Conservation (phyloP, 305 asterid species). For the Rubia tinctorum region DNA sequence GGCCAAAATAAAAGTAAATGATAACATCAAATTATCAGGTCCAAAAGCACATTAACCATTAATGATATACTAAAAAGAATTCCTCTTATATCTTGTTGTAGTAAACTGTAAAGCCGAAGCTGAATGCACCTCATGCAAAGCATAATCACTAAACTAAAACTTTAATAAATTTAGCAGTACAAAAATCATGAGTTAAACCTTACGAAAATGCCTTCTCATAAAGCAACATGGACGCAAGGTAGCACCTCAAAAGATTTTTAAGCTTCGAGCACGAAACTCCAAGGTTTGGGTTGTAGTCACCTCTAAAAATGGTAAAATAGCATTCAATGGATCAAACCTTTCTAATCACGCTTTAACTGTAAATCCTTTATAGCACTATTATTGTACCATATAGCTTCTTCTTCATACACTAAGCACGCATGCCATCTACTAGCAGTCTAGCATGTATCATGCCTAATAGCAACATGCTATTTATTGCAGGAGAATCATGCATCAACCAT, state of each 20-base stretch:
- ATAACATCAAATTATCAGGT: background rate
- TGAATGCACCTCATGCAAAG: background rate
- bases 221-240: background rate
- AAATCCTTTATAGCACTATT: background rate
- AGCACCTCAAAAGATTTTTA: background rate
- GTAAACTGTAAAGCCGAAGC: slow-evolving; percentile 5
- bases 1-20: background rate
- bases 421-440: background rate
- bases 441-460: background rate
- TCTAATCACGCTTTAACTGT: background rate
- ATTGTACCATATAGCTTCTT: background rate
- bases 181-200: background rate
- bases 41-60: background rate
- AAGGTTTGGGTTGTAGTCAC: background rate
- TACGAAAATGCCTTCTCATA: background rate
- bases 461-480: background rate
- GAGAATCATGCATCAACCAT: background rate
- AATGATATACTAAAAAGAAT: background rate
- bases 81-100: background rate
- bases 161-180: background rate
- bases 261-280: background rate
- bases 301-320: background rate
- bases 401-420: background rate
- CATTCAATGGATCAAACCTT: background rate
- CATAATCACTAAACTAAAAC: background rate